Percentiles rank a stretch among this genome's conserved stretches.
phyloP scores from a whole-genome alignment of 2,329 filamentous ascomycete genomes.

The Fonsecaea pugnacius region DNA sequence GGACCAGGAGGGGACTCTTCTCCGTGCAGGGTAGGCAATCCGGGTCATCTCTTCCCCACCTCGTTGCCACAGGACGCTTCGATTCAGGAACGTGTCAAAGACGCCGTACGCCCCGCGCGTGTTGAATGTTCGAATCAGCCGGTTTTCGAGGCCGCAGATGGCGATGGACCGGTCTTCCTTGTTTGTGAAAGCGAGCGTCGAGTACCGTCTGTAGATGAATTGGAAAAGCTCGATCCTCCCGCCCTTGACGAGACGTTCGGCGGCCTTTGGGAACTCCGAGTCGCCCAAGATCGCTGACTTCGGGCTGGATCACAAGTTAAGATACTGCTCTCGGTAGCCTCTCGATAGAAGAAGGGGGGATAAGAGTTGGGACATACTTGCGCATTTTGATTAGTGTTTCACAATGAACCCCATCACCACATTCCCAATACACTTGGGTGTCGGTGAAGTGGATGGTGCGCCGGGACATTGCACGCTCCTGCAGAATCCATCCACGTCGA shows the following conservation, averaged over 20 bases:
- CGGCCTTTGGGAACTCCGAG: background rate
- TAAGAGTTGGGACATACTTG: background rate
- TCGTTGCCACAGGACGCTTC: constrained; percentile 3
- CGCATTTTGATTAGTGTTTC: constrained; percentile 1
- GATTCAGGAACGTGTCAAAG: background rate
- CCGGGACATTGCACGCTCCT: background rate
- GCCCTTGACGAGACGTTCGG: background rate
- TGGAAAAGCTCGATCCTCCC: background rate
- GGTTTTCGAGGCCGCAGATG: background rate
- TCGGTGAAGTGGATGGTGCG: background rate
- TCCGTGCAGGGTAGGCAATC: background rate
- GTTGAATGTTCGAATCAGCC: background rate
- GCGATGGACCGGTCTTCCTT: background rate
- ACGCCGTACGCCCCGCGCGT: background rate
- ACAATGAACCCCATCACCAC: background rate
- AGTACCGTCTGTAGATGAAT: constrained; percentile 2
- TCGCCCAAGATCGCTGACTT: background rate
- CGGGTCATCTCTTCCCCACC: background rate
- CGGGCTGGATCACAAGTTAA: background rate
- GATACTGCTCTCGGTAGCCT: too few relatives aligned
- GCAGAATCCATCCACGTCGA: background rate
- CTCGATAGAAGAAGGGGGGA: too few relatives aligned
- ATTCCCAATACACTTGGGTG: background rate
- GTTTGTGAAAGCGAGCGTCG: background rate
- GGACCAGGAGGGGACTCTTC: background rate